These are phyloP conservation scores for Sphaerulina musiva DNA, from an alignment of 2,329 filamentous ascomycete species.

Conservation along the genomic window DNA sequence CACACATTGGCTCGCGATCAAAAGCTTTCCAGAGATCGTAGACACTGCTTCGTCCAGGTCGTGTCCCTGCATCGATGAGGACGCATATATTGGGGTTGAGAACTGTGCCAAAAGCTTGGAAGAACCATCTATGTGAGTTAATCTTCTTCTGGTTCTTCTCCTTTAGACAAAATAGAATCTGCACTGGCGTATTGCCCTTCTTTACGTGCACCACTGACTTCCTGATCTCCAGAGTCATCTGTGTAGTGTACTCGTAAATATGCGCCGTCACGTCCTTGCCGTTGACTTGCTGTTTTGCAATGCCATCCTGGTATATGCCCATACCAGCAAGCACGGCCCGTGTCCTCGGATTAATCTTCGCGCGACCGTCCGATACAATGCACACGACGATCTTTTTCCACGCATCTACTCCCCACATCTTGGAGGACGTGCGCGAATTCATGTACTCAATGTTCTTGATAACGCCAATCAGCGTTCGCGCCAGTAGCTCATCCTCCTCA, in stretches of 20 bases:
- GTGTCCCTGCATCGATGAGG: constrained; percentile 89
- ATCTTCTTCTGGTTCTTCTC: constrained; percentile 99
- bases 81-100: constrained; percentile 96
- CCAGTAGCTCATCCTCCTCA: constrained; percentile 92
- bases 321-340: constrained; percentile 83
- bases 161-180: constrained; percentile 96
- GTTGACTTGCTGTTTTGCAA: constrained; percentile 97
- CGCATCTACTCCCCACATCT: constrained; percentile 96
- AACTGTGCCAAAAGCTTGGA: constrained; percentile 88
- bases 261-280: constrained; percentile 93
- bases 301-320: constrained; percentile 96
- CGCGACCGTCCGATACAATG: constrained; percentile 92
- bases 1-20: constrained; percentile 94
- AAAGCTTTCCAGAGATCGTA: constrained; percentile 99
- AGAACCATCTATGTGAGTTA: constrained; percentile 99
- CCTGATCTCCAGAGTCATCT: constrained; percentile 82
- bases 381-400: constrained; percentile 99
- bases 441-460: constrained; percentile 99
- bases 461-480: constrained; percentile 90
- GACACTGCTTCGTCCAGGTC: constrained; percentile 87
- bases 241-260: constrained; percentile 88
- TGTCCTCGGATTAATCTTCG: constrained; percentile 91
- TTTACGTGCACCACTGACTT: constrained; percentile 81
- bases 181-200: constrained; percentile 77
- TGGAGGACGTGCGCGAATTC: constrained; percentile 86